A percentile compares a stretch with the other conserved stretches of the same genome.
Evolutionary conservation across 2,329 filamentous ascomycete genomes (phyloP).

Genomic region (Aspergillus sp.): DNA sequence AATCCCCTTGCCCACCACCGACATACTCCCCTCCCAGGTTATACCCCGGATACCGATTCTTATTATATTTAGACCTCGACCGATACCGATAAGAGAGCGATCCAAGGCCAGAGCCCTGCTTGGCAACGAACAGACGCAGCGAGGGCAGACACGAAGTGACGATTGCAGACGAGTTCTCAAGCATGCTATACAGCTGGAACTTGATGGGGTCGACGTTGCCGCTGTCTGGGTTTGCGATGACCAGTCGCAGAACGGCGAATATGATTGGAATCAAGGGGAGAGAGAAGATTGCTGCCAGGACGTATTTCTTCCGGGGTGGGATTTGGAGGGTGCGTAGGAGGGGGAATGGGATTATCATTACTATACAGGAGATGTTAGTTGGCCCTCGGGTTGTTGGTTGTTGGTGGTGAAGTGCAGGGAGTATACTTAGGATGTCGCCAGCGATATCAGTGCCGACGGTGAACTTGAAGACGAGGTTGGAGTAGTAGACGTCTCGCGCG

Average conservation of each 20-base stretch:
- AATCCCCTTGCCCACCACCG: not conserved
- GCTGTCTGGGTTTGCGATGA: not conserved
- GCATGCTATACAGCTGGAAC: slow-evolving; percentile 3
- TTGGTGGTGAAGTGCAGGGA: not conserved
- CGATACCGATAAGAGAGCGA: not conserved
- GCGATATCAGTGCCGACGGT: slow-evolving; percentile 5
- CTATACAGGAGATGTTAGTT: not conserved
- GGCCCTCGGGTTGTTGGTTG: too few species aligned
- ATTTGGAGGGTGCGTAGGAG: not conserved
- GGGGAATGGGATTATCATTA: slow-evolving; percentile 5
- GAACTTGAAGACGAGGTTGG: slow-evolving; percentile 5
- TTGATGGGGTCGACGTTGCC: slow-evolving; percentile 4
- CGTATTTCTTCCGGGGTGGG: not conserved
- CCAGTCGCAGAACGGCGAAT: slow-evolving; percentile 1
- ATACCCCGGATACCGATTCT: not conserved
- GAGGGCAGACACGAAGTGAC: not conserved
- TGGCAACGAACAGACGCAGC: not conserved
- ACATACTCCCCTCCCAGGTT: not conserved
- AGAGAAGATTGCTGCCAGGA: not conserved
- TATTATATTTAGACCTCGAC: not conserved
- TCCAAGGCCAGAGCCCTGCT: not conserved
- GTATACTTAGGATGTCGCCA: not conserved
- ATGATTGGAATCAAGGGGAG: not conserved
- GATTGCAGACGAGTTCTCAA: slow-evolving; percentile 1
- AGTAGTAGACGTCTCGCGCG: not conserved